Evolutionary conservation across 768 basidiomycete species (phyloP), one percentile per base, ranked within the genome.

Genomic region (Boletus subcaerulescens): DNA sequence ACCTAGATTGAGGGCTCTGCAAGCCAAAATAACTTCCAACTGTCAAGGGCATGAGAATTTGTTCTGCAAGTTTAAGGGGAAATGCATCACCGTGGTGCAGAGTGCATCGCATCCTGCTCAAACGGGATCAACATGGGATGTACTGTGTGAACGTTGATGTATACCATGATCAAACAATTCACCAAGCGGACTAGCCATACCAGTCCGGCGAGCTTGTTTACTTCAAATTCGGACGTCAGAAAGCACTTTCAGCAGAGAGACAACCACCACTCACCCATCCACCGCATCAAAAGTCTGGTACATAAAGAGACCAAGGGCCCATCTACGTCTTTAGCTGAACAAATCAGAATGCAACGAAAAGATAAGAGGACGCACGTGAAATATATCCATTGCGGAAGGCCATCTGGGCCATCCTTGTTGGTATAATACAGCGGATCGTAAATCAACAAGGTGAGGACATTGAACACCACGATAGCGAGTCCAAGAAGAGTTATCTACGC

Each of bases 101-200:
- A 99, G 77, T 0, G 95, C 94, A 67, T 96, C 93, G 65, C 91
- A 94, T 5, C 90, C 89, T 91, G 43, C 6, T 44, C 43, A 4
- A 17, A 24, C n/a, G 10, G 13, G 11, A 33, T 58, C 7, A 59
- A 22, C 22, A 5, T 22, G 33, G 7, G 7, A 32, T 15, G 47
- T 11, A n/a, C 9, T 32, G 5, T 24, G 13, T 13, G 24, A 40
- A 48, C 3, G 17, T 31, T 11, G 35, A 29, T 17, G 63, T 77
- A 46, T 61, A 87, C 94, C 96, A 71, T 98, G 97, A 67, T 99
- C 97, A 70, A 99, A 99, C 86, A 98, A 87, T 71, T 99, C 91
- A 17, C 97, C 97, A 32, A 98, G 74, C 24, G 96, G 96, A 5
- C 97, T 92, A n/a, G 93, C 89, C 91, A 97, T 98, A 2, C 93